Evolutionary conservation across 345 rosid species (phyloP), one percentile per base, ranked within the genome.

Genomic region (Eutrema heterophyllum): DNA sequence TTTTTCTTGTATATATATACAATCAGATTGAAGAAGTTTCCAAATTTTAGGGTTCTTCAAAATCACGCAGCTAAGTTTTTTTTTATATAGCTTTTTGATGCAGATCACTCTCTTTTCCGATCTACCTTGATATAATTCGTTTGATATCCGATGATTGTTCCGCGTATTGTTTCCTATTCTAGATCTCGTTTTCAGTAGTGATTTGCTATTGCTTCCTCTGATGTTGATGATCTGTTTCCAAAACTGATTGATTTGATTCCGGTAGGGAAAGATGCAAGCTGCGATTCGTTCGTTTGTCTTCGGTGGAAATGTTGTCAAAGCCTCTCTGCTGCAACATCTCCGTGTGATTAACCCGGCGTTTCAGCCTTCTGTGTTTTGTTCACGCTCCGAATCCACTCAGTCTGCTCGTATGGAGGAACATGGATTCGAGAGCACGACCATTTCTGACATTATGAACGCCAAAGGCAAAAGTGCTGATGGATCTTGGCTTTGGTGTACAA

Each of bases 401-500:
- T 67, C 98, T 50, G 81, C 96, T 46, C 82, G 84, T 24, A 91
- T 95, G 30, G 97, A 95, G 66, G 99, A 95, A 78, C 91, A 88
- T 32, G 97, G 97, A 58, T 95, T 95, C 40, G 99, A 92, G 77
- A 89, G 95, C 85, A 83, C 99, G 2, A 90, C 87, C 1, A 95
- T 95, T 67, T 64, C 92, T 3, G 99, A 95, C 46, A 54, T 95
- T 24, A 67, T 95, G 85, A 88, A 84, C 49, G 86, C 73, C 0
- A 95, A 95, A 82, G 97, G 99, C 53, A 89, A 89, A 81, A 66
- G 63, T 64, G 99, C 97, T 2, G 97, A 95, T 84, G 99, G 99
- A 43, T 95, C 99, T 71, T 91, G 99, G 99, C 96, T 95, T 76
- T 95, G 99, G 99, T 95, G 99, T 87, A 86, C 97, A 2, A 91